A percentile compares a stretch with the other conserved stretches of the same genome.
phyloP scores from a whole-genome alignment of 2,329 filamentous ascomycete species.

The Raffaelea ambrosiae region DNA sequence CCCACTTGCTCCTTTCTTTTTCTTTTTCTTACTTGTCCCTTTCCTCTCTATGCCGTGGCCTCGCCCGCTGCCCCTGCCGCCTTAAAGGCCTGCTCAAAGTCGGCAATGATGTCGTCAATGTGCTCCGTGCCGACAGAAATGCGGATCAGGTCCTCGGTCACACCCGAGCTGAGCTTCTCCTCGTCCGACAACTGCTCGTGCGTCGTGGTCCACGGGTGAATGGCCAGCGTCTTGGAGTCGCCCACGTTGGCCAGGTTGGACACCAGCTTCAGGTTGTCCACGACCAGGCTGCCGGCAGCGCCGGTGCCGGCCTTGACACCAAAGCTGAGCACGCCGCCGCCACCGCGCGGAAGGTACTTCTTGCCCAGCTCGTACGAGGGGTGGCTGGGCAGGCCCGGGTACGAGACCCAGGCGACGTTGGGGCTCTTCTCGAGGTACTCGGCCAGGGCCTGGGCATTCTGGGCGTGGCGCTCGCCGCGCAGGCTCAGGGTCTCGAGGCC shows the following conservation, averaged over 20 bases:
- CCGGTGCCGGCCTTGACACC: conserved; percentile 78
- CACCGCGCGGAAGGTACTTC: conserved; percentile 78
- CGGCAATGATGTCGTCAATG: conserved; percentile 93
- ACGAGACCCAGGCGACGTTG: conserved; percentile 87
- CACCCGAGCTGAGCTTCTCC: conserved; percentile 72
- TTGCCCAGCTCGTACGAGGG: conserved; percentile 71
- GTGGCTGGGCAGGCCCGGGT: conserved; percentile 80
- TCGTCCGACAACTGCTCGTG: conserved; percentile 84
- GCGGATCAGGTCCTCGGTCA: conserved; percentile 83
- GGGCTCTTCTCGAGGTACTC: conserved; percentile 75
- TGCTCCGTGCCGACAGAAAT: conserved; percentile 95
- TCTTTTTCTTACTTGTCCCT: conserved; percentile 17
- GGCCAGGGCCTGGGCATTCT: conserved; percentile 73
- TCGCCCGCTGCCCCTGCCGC: conserved; percentile 34
- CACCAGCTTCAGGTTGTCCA: conserved; percentile 90
- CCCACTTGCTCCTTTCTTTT: too few relatives aligned
- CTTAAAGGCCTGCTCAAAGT: conserved; percentile 87
- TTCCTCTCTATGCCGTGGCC: conserved; percentile 25
- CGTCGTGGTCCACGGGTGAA: conserved; percentile 92
- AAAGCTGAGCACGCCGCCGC: conserved; percentile 85
- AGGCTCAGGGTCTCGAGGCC: conserved; percentile 86
- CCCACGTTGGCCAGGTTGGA: conserved; percentile 95
- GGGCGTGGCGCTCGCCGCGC: conserved; percentile 76
- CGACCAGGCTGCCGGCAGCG: conserved; percentile 74
- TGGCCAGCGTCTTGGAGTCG: conserved; percentile 88